Conservation (phyloP, 257 asterid genomes). For the Paraleonurus japonicus region DNA sequence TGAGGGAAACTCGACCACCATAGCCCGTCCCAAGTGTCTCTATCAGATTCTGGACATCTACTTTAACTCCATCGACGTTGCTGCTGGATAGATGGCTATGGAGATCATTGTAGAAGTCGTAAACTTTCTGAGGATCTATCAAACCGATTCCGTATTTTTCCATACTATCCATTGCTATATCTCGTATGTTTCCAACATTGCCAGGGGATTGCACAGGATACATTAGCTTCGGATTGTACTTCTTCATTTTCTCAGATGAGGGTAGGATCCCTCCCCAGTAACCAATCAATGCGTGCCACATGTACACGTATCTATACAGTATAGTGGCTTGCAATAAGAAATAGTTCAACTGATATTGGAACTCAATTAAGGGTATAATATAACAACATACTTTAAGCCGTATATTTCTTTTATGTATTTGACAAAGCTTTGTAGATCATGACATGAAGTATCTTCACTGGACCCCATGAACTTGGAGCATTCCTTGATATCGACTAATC, state of each 20-base stretch:
- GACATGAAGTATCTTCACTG: conserved; percentile 28
- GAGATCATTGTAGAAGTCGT: conserved; percentile 38
- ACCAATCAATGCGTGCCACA: conserved; percentile 45
- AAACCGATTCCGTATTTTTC: conserved; percentile 37
- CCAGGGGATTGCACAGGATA: conserved; percentile 38
- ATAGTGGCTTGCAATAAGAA: conserved; percentile 1
- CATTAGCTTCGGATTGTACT: conserved; percentile 34
- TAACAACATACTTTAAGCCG: conserved; percentile 32
- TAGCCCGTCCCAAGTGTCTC: conserved; percentile 41
- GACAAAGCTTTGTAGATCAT: conserved; percentile 33
- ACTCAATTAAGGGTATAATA: not conserved
- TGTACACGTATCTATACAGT: conserved; percentile 32
- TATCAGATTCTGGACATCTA: conserved; percentile 40
- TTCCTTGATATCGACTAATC: conserved; percentile 46
- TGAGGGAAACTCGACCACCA: conserved; percentile 38
- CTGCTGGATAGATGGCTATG: conserved; percentile 39
- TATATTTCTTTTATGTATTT: conserved; percentile 35
- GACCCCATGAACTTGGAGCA: conserved; percentile 36
- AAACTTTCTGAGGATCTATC: conserved; percentile 34
- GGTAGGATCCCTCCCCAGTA: conserved; percentile 46
- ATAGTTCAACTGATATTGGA: not conserved
- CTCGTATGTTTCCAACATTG: conserved; percentile 30
- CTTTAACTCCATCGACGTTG: conserved; percentile 38
- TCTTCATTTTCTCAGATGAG: conserved; percentile 31
- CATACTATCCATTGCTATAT: conserved; percentile 36